Conservation (phyloP, 306 rosid genomes). For the Glycine latifolia region DNA sequence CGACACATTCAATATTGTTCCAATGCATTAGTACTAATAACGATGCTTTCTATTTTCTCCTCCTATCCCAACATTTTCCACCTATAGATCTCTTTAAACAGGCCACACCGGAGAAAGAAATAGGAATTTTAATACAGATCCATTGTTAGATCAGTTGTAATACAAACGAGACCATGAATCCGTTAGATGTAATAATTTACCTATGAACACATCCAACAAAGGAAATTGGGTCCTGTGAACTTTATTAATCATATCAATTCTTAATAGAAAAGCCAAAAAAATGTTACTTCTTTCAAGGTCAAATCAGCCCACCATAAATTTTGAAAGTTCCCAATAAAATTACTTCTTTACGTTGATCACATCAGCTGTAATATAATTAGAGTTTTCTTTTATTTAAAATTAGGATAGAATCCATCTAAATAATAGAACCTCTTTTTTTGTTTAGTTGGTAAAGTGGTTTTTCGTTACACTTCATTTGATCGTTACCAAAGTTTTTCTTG, state of each 20-base stretch:
- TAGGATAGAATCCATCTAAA: background rate
- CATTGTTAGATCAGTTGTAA: background rate
- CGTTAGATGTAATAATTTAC: too few relatives aligned
- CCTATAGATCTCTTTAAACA: background rate
- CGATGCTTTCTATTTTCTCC: background rate
- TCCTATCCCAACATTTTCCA: background rate
- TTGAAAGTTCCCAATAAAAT: too few relatives aligned
- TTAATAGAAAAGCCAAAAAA: too few relatives aligned
- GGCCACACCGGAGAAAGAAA: background rate
- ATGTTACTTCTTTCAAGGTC: too few relatives aligned
- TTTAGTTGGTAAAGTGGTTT: background rate
- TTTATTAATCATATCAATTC: background rate
- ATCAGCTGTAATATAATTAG: background rate
- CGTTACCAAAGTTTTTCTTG: background rate
- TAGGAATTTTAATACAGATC: background rate
- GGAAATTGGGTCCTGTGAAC: background rate
- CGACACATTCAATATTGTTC: background rate
- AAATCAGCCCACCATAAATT: too few relatives aligned
- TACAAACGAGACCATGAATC: background rate
- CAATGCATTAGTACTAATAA: background rate
- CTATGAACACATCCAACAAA: background rate
- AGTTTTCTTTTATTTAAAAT: background rate
- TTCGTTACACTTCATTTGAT: background rate
- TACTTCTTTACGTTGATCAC: background rate
- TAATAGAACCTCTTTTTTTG: background rate